Base-by-base conservation (phyloP, 106 monocot species). In the Dendrobium chrysotoxum region DNA sequence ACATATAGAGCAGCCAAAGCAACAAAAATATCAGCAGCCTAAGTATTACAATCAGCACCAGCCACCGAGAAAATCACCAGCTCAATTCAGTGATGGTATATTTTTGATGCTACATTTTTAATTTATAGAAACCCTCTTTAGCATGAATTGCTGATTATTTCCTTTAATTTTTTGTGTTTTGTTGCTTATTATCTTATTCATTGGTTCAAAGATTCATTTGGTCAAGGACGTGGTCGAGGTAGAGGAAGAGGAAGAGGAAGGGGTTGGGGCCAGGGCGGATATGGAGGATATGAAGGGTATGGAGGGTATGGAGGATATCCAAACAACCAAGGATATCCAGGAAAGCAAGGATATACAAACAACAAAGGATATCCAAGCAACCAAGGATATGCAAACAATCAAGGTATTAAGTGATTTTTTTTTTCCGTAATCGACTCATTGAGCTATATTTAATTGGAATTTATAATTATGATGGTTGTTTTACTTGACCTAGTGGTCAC, bases 141-240 rank as follows among this genome's bases (percentile, higher is more conserved):
- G n/a, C 30, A 16, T 21, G 47, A 31, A 6, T 39, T 61, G 73
- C 46, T 74, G 5, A 26, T 57, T 75, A 0, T 21, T 20, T 40
- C 3, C 17, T 75, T 61, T 28, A 15, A 41, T 84, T 28, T 44
- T 44, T 84, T 28, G 25, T n/a, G 61, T 40, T 77, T 83, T 53
- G 67, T 0, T 76, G 44, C 53, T 72, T 3, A 76, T 64, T 68
- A 25, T 71, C 12, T 42, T 44, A n/a, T 75, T 74, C 0, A 21
- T 75, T 75, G 26, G 18, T 15, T 5, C 21, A 55, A 47, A 95
- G 95, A 93, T 66, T 77, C 89, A 35, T 95, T 93, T 89, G 98
- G 89, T 0, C 81, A 81, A 40, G 87, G 86, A 25, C 92, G 91
- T n/a, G 95, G 94, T 18, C 80, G 93, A 75, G 92, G 92, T 4